Evolutionary conservation across 1,284 basidiomycete species (phyloP), one percentile per base, ranked within the genome.

Genomic region (Thelephora terrestris): DNA sequence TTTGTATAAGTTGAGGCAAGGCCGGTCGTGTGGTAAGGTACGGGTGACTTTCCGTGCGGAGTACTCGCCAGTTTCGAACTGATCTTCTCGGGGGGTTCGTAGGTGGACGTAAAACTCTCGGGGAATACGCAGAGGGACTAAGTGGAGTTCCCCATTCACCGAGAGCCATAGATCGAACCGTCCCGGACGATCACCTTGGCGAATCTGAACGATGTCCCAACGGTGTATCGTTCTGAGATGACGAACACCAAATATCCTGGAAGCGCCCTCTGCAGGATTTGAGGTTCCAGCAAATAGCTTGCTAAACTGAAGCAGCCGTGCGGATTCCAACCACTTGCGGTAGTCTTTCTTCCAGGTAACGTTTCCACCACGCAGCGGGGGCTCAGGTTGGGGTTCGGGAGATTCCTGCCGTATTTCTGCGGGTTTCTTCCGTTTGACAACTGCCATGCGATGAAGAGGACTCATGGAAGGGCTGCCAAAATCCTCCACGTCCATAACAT

Each of bases 201-300:
- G 82, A 53, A 99, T 84, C 59, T 98, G 95, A 1, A 99, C 73
- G 46, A 99, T 74, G 57, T 99, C 95, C 95, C 96, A 98, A 42
- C 83, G 78, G 20, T 82, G 74, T 25, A 77, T 79, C 6, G 79
- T 74, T 55, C 85, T 79, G 50, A 79, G 69, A 25, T 78, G 78
- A 23, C 78, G 75, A 29, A 84, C 78, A 44, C 78, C 79, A 66
- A 99, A 88, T 77, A 98, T 87, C 21, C 4, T 42, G 14, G 39
- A 21, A 21, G 25, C 39, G 3, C 29, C 29, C 29, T 32, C 29
- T 1, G 84, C 75, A 6, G 89, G 84, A 24, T 40, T 40, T 6
- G 38, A 42, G 21, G 39, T 23, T 12, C 39, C 39, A 20, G 20
- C 18, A 21, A 21, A 42, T 20, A 48, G 34, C 34, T 46, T 46